A percentile compares a stretch with the other conserved stretches of the same genome.
Evolutionary conservation across 345 rosid genomes (phyloP).

Genomic region (Eucalyptus shirleyi): DNA sequence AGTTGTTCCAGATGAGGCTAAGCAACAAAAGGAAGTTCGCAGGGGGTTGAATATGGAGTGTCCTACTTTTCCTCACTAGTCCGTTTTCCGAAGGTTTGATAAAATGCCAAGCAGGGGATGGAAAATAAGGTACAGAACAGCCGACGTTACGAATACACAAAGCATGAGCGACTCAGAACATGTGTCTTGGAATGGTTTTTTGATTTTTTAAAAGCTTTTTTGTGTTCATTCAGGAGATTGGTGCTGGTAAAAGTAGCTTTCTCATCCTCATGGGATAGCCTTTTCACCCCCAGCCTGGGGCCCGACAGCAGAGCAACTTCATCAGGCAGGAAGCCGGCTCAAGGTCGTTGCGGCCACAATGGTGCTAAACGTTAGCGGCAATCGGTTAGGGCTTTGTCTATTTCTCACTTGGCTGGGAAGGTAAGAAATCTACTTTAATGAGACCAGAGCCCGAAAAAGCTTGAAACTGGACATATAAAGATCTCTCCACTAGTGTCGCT

Average conservation of each 20-base stretch:
- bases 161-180: background rate
- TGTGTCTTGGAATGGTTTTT: background rate
- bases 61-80: background rate
- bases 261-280: too few relatives aligned
- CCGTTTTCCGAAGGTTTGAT: background rate
- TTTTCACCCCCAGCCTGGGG: too few relatives aligned
- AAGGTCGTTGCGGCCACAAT: too few relatives aligned
- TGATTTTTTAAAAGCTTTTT: accelerated
- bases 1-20: conserved; percentile 61
- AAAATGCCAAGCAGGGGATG: background rate
- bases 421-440: background rate
- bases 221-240: too few relatives aligned
- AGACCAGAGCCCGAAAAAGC: background rate
- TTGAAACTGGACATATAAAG: background rate
- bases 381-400: background rate
- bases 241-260: too few relatives aligned
- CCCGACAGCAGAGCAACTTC: too few relatives aligned
- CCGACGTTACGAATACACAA: background rate
- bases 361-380: background rate
- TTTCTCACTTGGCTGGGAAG: background rate
- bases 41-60: too few relatives aligned
- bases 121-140: background rate
- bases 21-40: background rate
- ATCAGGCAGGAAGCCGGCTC: too few relatives aligned
- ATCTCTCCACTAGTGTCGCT: background rate